A percentile compares a stretch with the other conserved stretches of the same genome.
These are phyloP conservation scores for Pythium utonaiense DNA, from an alignment of 352 stramenopile genomes.

Conservation along the genomic window DNA sequence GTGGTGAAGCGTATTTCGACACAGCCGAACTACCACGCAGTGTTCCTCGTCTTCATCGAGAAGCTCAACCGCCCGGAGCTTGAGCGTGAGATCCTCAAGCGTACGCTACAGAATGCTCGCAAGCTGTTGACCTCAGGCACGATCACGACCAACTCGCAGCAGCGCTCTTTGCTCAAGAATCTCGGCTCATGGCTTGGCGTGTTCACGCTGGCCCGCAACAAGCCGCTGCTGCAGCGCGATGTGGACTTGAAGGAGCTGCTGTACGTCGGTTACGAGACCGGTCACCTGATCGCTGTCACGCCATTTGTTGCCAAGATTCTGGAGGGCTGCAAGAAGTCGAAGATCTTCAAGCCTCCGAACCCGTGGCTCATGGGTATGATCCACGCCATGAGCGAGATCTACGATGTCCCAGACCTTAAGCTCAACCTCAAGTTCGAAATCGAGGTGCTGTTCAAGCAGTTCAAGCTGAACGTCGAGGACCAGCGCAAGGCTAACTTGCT, in stretches of 20 bases:
- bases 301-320: slow-evolving; percentile 99
- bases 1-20: slow-evolving; percentile 98
- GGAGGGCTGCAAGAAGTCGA: slow-evolving; percentile 96
- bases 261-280: slow-evolving; percentile 94
- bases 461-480: slow-evolving; percentile 97
- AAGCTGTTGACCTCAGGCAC: slow-evolving; percentile 96
- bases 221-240: slow-evolving; percentile 96
- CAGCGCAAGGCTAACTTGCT: slow-evolving; percentile 92
- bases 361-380: slow-evolving; percentile 99
- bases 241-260: slow-evolving; percentile 98
- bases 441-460: slow-evolving; percentile 98
- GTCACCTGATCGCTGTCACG: slow-evolving; percentile 97
- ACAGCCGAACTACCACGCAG: slow-evolving; percentile 97
- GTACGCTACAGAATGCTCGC: slow-evolving; percentile 94
- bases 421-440: slow-evolving; percentile 99
- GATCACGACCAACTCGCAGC: slow-evolving; percentile 97
- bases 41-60: slow-evolving; percentile 98
- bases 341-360: slow-evolving; percentile 98
- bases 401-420: slow-evolving; percentile 99
- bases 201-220: slow-evolving; percentile 97
- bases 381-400: slow-evolving; percentile 96
- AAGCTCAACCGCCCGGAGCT: slow-evolving; percentile 93
- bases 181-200: slow-evolving; percentile 98
- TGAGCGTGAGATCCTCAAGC: slow-evolving; percentile 93
- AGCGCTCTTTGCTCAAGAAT: slow-evolving; percentile 98